Evolutionary conservation across 2,329 filamentous ascomycete species (phyloP), one percentile per base, ranked within the genome.

Genomic region (Pseudogymnoascus sp.): DNA sequence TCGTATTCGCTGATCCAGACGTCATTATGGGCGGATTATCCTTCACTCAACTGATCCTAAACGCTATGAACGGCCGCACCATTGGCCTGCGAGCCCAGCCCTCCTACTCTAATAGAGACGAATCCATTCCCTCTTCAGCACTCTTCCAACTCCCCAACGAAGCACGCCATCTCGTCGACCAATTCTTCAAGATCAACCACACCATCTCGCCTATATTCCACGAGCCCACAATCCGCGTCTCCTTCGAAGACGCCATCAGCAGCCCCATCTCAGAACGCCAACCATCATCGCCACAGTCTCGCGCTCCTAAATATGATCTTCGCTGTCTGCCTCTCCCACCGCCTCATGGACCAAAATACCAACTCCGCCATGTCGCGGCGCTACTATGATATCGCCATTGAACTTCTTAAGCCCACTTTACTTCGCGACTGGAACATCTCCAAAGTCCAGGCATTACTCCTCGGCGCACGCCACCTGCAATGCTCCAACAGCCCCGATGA

Each of bases 41-140:
- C 28, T 63, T 65, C 18, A 61, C 63, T 1, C 63, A 65, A 59
- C 61, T 65, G 18, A 65, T 65, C 41, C 59, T 65, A 8, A 65
- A 63, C 28, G 59, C 63, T 9, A 40, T 65, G 63, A 60, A 65
- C 60, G 62, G 63, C 43, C 41, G 59, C 3, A 62, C 33, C 31
- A 59, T 23, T 14, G 28, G 52, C 28, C 5, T 31, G 28, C 28
- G 28, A 31, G 28, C 28, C 28, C 28, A 31, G 28, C 28, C 28
- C 28, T 31, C 8, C 28, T 31, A 31, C 28, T 31, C 28, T 8
- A 31, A 31, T 31, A 31, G 6, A 31, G 28, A 31, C 28, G 28
- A 31, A 5, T 31, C 28, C 28, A 31, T 31, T 31, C 28, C 28
- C 28, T 31, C 28, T 8, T 31, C 8, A 31, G 28, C 28, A 31